Evolutionary conservation across 805 yeast species (phyloP), one percentile per base, ranked within the genome.

Genomic region (Barnettozyma populi): DNA sequence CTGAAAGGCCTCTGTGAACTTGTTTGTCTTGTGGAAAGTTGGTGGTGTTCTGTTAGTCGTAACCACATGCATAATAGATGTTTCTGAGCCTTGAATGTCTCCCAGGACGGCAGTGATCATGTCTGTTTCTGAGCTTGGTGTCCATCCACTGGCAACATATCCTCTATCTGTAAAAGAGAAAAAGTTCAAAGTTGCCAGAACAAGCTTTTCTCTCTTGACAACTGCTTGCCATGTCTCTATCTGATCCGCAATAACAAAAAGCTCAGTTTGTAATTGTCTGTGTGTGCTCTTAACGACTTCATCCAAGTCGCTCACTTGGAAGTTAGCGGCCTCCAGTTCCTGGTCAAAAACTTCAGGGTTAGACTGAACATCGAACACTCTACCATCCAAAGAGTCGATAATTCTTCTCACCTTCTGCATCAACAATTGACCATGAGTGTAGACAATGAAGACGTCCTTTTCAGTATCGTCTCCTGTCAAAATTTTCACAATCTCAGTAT

Each of bases 141-240:
- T 72, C 99, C 99, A 94, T 29, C 98, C 99, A 71, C 95, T 98
- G 19, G 95, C 96, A 42, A 92, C 79, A 51, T 94, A 72, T 34
- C 96, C 86, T 19, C 32, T 23, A 16, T 39, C 68, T 96, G 81
- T n/a, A 84, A 71, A 54, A 79, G 87, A 61, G 61, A 86, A 88
- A 65, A 89, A 73, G 67, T 89, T 89, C 72, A 94, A 73, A 0
- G 89, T 77, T 31, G 83, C 74, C 66, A 84, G 90, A 14, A 90
- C 82, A 13, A 89, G 84, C 63, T 87, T 87, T 66, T 94, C 99
- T 64, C 89, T 80, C 48, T 80, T 80, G 27, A 83, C 69, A 20
- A 75, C 70, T 7, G 77, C 74, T 67, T 78, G 76, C 96, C 97
- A 94, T 54, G 74, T 73, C 42, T 82, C 80, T 50, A 90, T 70